Evolutionary conservation across 805 yeast species (phyloP).

Genomic region (Candida hungchunana): DNA sequence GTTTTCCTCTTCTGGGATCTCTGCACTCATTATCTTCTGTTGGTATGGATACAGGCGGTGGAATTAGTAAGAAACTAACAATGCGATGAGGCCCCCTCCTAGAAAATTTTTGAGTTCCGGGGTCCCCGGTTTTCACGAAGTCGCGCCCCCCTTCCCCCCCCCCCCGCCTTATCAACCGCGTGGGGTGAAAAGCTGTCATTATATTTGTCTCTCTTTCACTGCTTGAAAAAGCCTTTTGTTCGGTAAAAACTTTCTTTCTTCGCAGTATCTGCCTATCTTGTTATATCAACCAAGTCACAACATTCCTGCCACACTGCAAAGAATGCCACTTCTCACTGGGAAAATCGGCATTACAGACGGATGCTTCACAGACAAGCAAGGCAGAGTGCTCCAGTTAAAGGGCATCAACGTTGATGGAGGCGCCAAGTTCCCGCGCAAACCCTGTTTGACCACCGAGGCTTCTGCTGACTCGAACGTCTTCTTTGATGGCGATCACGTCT

Average conservation of each 20-base stretch:
- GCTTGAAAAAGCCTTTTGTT: too few relatives aligned
- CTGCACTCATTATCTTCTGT: conserved; percentile 9
- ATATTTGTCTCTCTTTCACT: too few relatives aligned
- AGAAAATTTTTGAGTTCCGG: conserved; percentile 1
- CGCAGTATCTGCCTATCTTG: too few relatives aligned
- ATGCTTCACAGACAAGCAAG: conserved; percentile 49
- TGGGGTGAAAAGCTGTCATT: too few relatives aligned
- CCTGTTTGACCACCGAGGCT: conserved; percentile 39
- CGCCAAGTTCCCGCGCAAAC: conserved; percentile 63
- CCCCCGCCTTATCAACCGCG: too few relatives aligned
- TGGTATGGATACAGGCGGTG: not conserved
- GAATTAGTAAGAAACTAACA: not conserved
- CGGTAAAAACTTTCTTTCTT: too few relatives aligned
- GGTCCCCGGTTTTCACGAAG: too few relatives aligned
- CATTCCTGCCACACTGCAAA: not conserved
- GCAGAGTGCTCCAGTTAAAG: conserved; percentile 58
- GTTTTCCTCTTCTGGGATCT: conserved; percentile 22
- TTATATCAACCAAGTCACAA: too few relatives aligned
- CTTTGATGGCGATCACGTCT: conserved; percentile 66
- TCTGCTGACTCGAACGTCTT: conserved; percentile 40
- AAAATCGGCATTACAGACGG: conserved; percentile 35
- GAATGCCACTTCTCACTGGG: conserved; percentile 7
- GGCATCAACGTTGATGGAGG: conserved; percentile 83
- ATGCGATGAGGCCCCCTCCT: conserved; percentile 1
- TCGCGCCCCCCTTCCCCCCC: too few relatives aligned